Base-by-base conservation (phyloP, 2,329 filamentous ascomycete species). In the Setomelanomma holmii region DNA sequence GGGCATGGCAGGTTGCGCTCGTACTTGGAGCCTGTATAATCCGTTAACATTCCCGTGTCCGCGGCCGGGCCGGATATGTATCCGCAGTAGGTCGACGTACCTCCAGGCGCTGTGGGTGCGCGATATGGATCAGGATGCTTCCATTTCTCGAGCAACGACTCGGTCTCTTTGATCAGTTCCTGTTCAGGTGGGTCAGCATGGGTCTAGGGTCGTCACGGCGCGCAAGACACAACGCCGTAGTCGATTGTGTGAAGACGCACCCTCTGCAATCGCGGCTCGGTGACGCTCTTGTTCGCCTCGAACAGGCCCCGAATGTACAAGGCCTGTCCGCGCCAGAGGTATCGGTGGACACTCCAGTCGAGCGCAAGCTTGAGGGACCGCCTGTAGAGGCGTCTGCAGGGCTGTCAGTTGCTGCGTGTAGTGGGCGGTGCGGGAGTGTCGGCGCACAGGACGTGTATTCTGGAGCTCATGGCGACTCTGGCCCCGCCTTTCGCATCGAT, bases 111-210 rank as follows among this genome's bases (percentile, higher is more conserved):
- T 36, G 91, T 96, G 12, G 95, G 95, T 61, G 89, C 86, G 64
- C 85, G 82, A 75, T 96, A 98, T 24, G 95, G 93, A 75, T 99
- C 95, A 3, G 95, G 95, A 72, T 99, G 95, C 80, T 98, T 98
- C 93, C 93, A 99, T 76, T 88, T 90, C 69, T 95, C 86, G 58
- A 99, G 80, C 53, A 97, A 75, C 64, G 89, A 89, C 76, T 98
- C 93, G 4, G 95, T 93, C 79, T 97, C 92, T 56, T 87, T 85
- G 61, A 98, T 83, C 52, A 99, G 78, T 43, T 86, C 86, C 95
- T 99, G 61, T 43, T 34, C 24, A 35, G 36, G 59, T 52, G 21
- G 22, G 49, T 73, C 55, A 73, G 69, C 45, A 36, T 50, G 20
- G 38, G 46, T 39, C 20, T 14, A 14, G 12, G 5, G 19, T 14